These are phyloP conservation scores for Teratosphaeria nubilosa DNA, from an alignment of 2,329 filamentous ascomycete genomes.

Conservation along the genomic window DNA sequence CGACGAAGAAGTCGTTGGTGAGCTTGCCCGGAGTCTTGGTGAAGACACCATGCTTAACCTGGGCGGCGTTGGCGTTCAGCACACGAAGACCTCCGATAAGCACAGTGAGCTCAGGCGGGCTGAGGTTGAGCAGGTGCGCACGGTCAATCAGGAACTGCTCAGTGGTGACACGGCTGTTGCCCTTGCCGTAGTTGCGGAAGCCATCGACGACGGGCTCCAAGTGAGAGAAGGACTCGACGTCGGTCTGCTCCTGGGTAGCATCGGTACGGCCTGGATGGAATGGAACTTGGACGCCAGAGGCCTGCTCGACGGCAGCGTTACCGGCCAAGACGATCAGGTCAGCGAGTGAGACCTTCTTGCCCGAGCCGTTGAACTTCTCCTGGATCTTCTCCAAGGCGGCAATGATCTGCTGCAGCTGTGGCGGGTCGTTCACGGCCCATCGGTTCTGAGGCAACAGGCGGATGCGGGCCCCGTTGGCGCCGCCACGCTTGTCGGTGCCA, in stretches of 20 bases:
- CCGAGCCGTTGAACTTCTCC: slow-evolving; percentile 51
- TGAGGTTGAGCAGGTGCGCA: slow-evolving; percentile 59
- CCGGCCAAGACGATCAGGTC: slow-evolving; percentile 72
- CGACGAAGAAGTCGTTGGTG: slow-evolving; percentile 75
- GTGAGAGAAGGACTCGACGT: slow-evolving; percentile 51
- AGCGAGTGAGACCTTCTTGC: slow-evolving; percentile 67
- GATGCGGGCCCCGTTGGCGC: slow-evolving; percentile 71
- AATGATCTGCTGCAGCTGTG: slow-evolving; percentile 54
- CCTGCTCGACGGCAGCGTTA: slow-evolving; percentile 61
- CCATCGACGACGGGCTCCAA: slow-evolving; percentile 63
- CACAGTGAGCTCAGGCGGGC: slow-evolving; percentile 60
- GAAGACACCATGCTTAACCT: slow-evolving; percentile 56
- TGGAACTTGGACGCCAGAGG: slow-evolving; percentile 53
- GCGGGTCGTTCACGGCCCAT: slow-evolving; percentile 67
- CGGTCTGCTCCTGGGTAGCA: slow-evolving; percentile 62
- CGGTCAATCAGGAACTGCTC: slow-evolving; percentile 65
- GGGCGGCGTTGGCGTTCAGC: slow-evolving; percentile 61
- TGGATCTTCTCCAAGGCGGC: slow-evolving; percentile 54
- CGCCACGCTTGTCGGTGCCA: slow-evolving; percentile 68
- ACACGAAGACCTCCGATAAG: slow-evolving; percentile 63
- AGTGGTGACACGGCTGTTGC: slow-evolving; percentile 48
- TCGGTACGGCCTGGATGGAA: slow-evolving; percentile 66
- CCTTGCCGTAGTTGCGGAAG: slow-evolving; percentile 69
- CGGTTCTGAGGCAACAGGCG: slow-evolving; percentile 60
- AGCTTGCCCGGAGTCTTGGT: slow-evolving; percentile 58